These are phyloP conservation scores for Colletotrichum sp. DNA, from an alignment of 2,329 filamentous ascomycete genomes.

Conservation along the genomic window DNA sequence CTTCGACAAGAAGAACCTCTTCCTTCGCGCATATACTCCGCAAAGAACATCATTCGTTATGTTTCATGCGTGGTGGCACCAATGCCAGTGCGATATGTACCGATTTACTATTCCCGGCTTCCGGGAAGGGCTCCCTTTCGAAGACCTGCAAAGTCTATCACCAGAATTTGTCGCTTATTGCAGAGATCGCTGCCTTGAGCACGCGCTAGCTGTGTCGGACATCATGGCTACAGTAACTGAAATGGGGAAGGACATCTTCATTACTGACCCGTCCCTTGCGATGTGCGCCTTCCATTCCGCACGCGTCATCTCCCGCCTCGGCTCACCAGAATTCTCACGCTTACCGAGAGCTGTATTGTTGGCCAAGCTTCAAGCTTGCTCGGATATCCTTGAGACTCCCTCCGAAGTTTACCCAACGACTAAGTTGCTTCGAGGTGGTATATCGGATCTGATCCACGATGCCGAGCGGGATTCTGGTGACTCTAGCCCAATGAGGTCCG, in stretches of 20 bases:
- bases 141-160: not conserved
- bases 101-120: slow-evolving; percentile 25
- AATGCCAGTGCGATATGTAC: slow-evolving; percentile 28
- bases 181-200: slow-evolving; percentile 3
- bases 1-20: slow-evolving; percentile 23
- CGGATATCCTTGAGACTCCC: not conserved
- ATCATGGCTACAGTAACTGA: not conserved
- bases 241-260: slow-evolving; percentile 9
- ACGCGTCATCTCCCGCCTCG: slow-evolving; percentile 10
- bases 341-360: not conserved
- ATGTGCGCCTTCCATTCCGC: slow-evolving; percentile 20
- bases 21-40: slow-evolving; percentile 24
- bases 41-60: slow-evolving; percentile 26
- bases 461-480: not conserved
- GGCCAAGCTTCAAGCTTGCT: not conserved
- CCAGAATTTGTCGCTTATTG: not conserved
- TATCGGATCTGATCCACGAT: slow-evolving; percentile 12
- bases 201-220: slow-evolving; percentile 7
- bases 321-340: not conserved
- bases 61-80: slow-evolving; percentile 31
- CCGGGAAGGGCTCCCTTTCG: not conserved
- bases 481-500: not conserved
- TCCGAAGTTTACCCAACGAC: slow-evolving; percentile 12
- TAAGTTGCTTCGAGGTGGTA: not conserved
- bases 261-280: slow-evolving; percentile 8